A percentile compares a stretch with the other conserved stretches of the same genome.
Evolutionary conservation across 2,329 filamentous ascomycete genomes (phyloP).

Genomic region (Penicillium sp.): DNA sequence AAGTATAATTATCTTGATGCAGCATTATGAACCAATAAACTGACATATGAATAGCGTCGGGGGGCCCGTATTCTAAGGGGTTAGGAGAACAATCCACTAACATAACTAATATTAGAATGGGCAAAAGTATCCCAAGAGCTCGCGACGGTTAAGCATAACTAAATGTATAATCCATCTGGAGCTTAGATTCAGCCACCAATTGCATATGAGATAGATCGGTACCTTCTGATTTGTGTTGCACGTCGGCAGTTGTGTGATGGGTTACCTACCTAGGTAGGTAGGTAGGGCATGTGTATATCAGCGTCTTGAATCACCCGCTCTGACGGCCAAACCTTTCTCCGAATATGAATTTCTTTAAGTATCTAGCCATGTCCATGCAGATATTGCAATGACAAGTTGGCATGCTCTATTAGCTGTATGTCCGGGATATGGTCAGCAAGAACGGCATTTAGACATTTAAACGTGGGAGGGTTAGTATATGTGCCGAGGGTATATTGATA

Average conservation of each 20-base stretch:
- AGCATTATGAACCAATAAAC: not conserved
- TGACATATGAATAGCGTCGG: not conserved
- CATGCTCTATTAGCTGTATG: no score
- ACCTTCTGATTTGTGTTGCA: not conserved
- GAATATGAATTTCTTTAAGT: no score
- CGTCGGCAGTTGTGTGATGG: not conserved
- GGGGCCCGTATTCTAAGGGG: not conserved
- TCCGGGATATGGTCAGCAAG: no score
- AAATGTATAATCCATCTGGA: no score
- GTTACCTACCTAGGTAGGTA: no score
- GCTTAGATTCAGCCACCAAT: not conserved
- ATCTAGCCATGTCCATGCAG: no score
- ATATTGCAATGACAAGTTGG: no score
- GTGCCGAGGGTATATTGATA: no score
- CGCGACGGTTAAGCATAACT: no score
- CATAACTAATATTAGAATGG: not conserved
- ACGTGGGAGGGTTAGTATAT: no score
- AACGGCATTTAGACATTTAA: no score
- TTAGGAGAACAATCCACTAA: not conserved
- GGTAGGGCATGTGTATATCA: no score
- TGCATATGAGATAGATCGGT: not conserved
- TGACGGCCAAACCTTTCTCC: not conserved
- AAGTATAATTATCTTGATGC: not conserved
- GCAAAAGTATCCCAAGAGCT: not conserved
- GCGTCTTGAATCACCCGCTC: not conserved